Conservation (phyloP, 2,329 filamentous ascomycete genomes). For the Colletotrichum caudatum region DNA sequence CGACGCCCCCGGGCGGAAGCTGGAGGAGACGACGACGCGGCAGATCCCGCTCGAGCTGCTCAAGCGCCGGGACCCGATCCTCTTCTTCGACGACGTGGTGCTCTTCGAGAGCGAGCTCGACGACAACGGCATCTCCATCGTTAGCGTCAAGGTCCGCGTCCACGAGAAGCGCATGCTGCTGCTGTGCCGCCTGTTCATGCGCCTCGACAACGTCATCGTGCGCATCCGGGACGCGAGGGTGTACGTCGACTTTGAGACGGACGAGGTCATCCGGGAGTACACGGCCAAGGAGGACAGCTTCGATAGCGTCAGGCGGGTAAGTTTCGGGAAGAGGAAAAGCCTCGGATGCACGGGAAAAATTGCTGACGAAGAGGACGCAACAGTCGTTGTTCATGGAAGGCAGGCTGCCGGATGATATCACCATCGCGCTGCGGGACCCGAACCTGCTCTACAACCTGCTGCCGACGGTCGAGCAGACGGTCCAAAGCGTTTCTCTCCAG, state of each 20-base stretch:
- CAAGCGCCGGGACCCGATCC: constrained; percentile 89
- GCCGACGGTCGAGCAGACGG: constrained; percentile 74
- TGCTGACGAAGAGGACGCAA: constrained; percentile 42
- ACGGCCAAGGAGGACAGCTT: constrained; percentile 88
- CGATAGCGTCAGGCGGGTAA: constrained; percentile 78
- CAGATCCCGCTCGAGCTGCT: constrained; percentile 87
- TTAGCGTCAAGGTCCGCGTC: constrained; percentile 91
- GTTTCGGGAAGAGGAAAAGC: constrained; percentile 45
- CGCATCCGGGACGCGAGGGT: constrained; percentile 90
- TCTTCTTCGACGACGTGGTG: constrained; percentile 96
- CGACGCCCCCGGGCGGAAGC: not conserved
- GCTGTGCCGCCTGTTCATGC: constrained; percentile 89
- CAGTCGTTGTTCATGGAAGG: constrained; percentile 65
- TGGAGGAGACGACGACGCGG: constrained; percentile 46
- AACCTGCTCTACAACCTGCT: constrained; percentile 79
- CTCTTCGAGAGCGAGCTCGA: constrained; percentile 98
- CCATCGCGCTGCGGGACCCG: constrained; percentile 81
- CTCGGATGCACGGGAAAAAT: not conserved
- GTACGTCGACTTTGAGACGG: constrained; percentile 87
- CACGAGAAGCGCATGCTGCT: constrained; percentile 91
- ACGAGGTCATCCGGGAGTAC: constrained; percentile 88
- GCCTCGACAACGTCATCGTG: constrained; percentile 89
- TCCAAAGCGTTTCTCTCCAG: constrained; percentile 60
- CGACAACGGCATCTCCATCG: constrained; percentile 93
- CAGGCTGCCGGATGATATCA: constrained; percentile 76